Base-by-base conservation (phyloP, 2,329 filamentous ascomycete species). In the Phialemoniopsis sp. region DNA sequence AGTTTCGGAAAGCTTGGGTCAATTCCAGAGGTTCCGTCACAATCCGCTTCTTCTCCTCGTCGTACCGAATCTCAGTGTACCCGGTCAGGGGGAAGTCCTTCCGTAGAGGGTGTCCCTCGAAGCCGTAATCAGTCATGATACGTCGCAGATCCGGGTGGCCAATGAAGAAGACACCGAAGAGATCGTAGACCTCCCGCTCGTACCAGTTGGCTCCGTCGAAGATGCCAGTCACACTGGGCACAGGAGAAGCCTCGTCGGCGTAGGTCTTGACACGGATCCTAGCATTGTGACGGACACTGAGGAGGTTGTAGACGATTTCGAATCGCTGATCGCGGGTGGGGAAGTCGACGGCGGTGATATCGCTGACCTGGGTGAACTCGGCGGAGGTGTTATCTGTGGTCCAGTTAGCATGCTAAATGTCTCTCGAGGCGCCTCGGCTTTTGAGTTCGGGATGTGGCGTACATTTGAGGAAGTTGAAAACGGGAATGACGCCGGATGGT, bases 41-140 rank as follows among this genome's bases (percentile, higher is more conserved):
- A 60, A 98, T 96, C 46, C 93, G 82, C 82, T 98, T 98, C 87
- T 54, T 98, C 78, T 98, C 94, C 70, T 98, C 93, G 53, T 98
- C 93, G 60, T 94, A 98, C 58, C 93, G 80, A 52, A 98, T 85
- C 72, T 98, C 94, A 28, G 93, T 98, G 73, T 98, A 98, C 35
- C 93, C 93, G 3, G 93, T 96, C 62, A 98, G 70, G 16, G 93
- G 93, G 72, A 98, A 98, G 62, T 98, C 93, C 73, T 98, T 98
- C 59, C 94, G 81, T 60, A 98, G 71, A 32, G 93, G 93, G 70
- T 98, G 93, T 38, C 93, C 93, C 64, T 98, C 94, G 59, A 98
- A 98, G 38, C 93, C 93, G 64, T 98, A 98, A 64, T 98, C 93
- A 50, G 93, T 98, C 91, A 98, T 94, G 70, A 98, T 97, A 53